Conservation (phyloP, 805 yeast genomes). For the Yamadazyma olivae region DNA sequence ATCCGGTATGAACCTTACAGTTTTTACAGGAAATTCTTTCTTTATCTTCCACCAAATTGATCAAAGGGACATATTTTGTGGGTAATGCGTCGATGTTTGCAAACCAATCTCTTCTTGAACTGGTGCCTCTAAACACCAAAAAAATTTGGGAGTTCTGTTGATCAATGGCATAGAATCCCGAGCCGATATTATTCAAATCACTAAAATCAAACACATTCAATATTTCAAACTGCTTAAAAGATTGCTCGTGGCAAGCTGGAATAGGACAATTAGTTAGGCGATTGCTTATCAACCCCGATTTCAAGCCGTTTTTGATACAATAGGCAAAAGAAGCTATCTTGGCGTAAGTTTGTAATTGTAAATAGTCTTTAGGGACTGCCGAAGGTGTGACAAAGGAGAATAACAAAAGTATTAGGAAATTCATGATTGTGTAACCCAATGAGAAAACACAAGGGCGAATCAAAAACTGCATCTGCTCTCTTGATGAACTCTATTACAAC, state of each 20-base stretch:
- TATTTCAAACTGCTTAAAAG: slow-evolving; percentile 28
- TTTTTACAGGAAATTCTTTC: slow-evolving; percentile 35
- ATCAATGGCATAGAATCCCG: slow-evolving; percentile 55
- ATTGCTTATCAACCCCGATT: slow-evolving; percentile 20
- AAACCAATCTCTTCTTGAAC: slow-evolving; percentile 58
- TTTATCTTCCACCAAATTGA: slow-evolving; percentile 12
- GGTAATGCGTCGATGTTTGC: slow-evolving; percentile 53
- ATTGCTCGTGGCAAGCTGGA: slow-evolving; percentile 19
- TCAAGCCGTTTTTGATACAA: slow-evolving; percentile 31
- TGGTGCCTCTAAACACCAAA: slow-evolving; percentile 62
- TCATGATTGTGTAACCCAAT: too few species aligned
- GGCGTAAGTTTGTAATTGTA: slow-evolving; percentile 29
- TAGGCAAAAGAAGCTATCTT: slow-evolving; percentile 34
- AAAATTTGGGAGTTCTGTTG: slow-evolving; percentile 39
- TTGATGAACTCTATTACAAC: slow-evolving; percentile 36
- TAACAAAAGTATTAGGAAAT: too few species aligned
- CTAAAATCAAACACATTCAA: slow-evolving; percentile 39
- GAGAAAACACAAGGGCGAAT: too few species aligned
- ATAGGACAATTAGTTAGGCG: slow-evolving; percentile 22
- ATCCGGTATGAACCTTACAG: slow-evolving; percentile 67
- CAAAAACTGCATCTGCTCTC: slow-evolving; percentile 37
- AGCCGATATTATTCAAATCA: slow-evolving; percentile 44
- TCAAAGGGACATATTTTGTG: slow-evolving; percentile 45
- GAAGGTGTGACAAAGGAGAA: too few species aligned
- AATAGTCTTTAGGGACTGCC: slow-evolving; percentile 9